Percentiles rank a stretch among this genome's conserved stretches.
Conservation (phyloP, 2,329 filamentous ascomycete genomes). For the Tolypocladium endophyticum region DNA sequence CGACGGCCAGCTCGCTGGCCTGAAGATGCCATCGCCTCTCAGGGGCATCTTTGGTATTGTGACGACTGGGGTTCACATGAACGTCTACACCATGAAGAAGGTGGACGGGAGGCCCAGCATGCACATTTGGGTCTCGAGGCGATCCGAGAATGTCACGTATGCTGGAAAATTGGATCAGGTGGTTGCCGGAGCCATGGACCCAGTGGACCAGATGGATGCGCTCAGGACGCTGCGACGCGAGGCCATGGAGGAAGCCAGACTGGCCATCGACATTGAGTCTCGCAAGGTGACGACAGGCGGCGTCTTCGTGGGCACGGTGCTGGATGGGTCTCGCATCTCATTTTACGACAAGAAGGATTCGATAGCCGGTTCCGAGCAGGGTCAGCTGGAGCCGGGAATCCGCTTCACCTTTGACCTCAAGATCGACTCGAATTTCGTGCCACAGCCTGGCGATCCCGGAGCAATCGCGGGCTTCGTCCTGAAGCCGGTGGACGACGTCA, state of each 20-base stretch:
- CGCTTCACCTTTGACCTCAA: conserved; percentile 25
- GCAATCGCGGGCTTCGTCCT: conserved; percentile 17
- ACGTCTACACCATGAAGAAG: conserved; percentile 19
- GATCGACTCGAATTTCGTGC: conserved; percentile 12
- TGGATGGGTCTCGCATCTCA: conserved; percentile 14
- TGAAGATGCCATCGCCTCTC: conserved; percentile 20
- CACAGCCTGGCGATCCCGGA: conserved; percentile 13
- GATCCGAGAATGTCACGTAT: conserved; percentile 19
- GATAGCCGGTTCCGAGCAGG: conserved; percentile 16
- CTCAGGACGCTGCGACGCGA: conserved; percentile 19
- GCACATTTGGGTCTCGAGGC: conserved; percentile 23
- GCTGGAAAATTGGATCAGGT: conserved; percentile 24
- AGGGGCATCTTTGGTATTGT: conserved; percentile 24
- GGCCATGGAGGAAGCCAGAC: conserved; percentile 21
- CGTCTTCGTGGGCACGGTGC: conserved; percentile 11
- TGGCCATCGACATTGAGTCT: conserved; percentile 13
- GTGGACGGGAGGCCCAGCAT: conserved; percentile 8
- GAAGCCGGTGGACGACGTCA: conserved; percentile 18
- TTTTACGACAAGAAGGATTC: conserved; percentile 24
- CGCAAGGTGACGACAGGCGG: conserved; percentile 8
- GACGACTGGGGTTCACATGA: conserved; percentile 26
- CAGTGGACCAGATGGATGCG: conserved; percentile 14
- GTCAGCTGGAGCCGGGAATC: conserved; percentile 26
- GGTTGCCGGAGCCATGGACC: conserved; percentile 24
- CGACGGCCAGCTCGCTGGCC: conserved; percentile 7